Conservation (phyloP, 2,329 filamentous ascomycete genomes). For the Cladorrhinum sp. region DNA sequence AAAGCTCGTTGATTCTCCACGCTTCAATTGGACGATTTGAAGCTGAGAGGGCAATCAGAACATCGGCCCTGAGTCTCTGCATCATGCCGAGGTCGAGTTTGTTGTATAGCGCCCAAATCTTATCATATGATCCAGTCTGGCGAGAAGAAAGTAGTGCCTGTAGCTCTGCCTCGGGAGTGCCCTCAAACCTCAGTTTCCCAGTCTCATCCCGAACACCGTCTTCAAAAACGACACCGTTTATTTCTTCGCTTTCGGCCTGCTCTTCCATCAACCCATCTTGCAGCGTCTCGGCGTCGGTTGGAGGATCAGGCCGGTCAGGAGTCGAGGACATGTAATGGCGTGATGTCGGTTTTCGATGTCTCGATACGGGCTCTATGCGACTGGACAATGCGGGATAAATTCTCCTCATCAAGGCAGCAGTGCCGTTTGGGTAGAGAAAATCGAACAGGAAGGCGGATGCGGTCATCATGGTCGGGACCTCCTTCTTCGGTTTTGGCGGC, state of each 20-base stretch:
- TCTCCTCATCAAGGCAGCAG: slow-evolving; percentile 42
- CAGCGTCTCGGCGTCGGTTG: slow-evolving; percentile 1
- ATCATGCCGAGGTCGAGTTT: slow-evolving; percentile 35
- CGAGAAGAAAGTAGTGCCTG: slow-evolving; percentile 12
- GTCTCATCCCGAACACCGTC: not conserved
- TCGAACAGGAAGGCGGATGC: slow-evolving; percentile 53
- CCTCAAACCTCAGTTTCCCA: not conserved
- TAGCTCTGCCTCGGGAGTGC: slow-evolving; percentile 1
- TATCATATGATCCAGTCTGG: slow-evolving; percentile 32
- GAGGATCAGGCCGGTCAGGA: slow-evolving; percentile 9
- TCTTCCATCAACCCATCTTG: not conserved
- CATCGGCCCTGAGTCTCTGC: slow-evolving; percentile 29
- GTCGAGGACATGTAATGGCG: slow-evolving; percentile 30
- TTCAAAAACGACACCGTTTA: not conserved
- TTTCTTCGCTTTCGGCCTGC: not conserved
- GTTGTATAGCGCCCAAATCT: slow-evolving; percentile 44
- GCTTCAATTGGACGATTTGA: slow-evolving; percentile 44
- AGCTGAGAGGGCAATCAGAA: slow-evolving; percentile 43
- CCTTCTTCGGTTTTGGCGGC: slow-evolving; percentile 25
- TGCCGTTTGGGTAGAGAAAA: slow-evolving; percentile 52
- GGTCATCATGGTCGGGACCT: slow-evolving; percentile 32
- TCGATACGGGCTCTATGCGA: slow-evolving; percentile 21
- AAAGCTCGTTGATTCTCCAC: slow-evolving; percentile 44
- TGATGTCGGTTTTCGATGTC: slow-evolving; percentile 18
- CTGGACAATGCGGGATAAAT: slow-evolving; percentile 24